Percentiles rank a stretch among this genome's conserved stretches.
Evolutionary conservation across 352 stramenopile species (phyloP).

Genomic region (Salisapilia sapeloensis): DNA sequence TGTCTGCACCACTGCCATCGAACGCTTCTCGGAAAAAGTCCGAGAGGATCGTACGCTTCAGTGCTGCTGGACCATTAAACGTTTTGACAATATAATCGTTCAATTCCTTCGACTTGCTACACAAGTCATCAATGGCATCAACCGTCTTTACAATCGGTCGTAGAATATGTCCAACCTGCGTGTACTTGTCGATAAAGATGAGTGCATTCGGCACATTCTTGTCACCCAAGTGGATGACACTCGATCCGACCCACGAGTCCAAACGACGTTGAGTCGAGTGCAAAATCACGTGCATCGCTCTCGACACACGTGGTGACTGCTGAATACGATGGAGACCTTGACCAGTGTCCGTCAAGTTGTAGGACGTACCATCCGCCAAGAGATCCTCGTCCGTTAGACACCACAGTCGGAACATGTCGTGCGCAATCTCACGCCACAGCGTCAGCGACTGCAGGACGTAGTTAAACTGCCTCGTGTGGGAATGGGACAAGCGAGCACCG

Average conservation of each 20-base stretch:
- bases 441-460: constrained; percentile 93
- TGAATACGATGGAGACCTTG: constrained; percentile 93
- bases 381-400: constrained; percentile 88
- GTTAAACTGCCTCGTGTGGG: constrained; percentile 89
- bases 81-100: constrained; percentile 44
- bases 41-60: constrained; percentile 84
- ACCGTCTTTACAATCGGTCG: constrained; percentile 80
- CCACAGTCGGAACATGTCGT: constrained; percentile 96
- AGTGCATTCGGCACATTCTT: constrained; percentile 97
- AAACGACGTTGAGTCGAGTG: constrained; percentile 56
- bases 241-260: constrained; percentile 85
- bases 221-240: constrained; percentile 94
- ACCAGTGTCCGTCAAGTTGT: constrained; percentile 87
- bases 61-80: constrained; percentile 72
- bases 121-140: constrained; percentile 46
- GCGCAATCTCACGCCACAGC: constrained; percentile 90
- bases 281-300: constrained; percentile 91
- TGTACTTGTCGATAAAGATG: constrained; percentile 99
- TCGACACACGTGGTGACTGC: constrained; percentile 82
- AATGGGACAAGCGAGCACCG: constrained; percentile 89
- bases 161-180: constrained; percentile 81
- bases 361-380: constrained; percentile 65
- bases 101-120: constrained; percentile 20
- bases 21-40: constrained; percentile 95
- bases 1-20: constrained; percentile 88